phyloP scores from a whole-genome alignment of 176 grass and related monocot species.

The Themeda triandra region DNA sequence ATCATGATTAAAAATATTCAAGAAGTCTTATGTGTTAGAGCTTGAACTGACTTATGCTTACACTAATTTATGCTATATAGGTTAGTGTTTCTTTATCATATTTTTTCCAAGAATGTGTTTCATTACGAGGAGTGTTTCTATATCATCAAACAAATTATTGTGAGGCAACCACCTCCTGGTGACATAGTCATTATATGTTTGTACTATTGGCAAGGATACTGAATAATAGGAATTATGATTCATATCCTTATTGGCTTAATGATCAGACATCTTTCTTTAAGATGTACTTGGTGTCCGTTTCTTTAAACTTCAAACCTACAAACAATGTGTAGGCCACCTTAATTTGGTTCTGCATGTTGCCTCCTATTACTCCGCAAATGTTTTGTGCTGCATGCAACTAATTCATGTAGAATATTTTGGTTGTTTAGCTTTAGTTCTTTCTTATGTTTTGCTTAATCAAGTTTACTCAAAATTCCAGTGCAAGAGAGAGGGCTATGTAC shows the following conservation, averaged over 20 bases:
- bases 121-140: neutral
- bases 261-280: neutral
- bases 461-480: conserved; percentile 50
- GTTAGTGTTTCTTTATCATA: conserved; percentile 1
- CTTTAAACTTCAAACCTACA: conserved; percentile 22
- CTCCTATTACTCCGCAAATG: conserved; percentile 5
- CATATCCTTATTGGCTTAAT: conserved; percentile 11
- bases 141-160: conserved; percentile 11
- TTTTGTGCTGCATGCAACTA: conserved; percentile 17
- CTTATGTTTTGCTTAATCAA: conserved; percentile 4
- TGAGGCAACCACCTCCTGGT: neutral
- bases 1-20: neutral
- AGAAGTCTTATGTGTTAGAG: neutral
- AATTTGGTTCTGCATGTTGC: neutral
- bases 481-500: conserved; percentile 93
- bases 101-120: neutral
- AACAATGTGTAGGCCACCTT: neutral
- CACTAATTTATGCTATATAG: neutral
- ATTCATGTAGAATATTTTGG: neutral
- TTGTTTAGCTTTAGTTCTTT: neutral
- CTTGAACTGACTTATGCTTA: neutral
- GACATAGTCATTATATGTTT: neutral
- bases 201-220: neutral
- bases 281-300: neutral
- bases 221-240: neutral